phyloP scores from a whole-genome alignment of 192 early-diverging fungal genomes.

The Coemansia sp. region DNA sequence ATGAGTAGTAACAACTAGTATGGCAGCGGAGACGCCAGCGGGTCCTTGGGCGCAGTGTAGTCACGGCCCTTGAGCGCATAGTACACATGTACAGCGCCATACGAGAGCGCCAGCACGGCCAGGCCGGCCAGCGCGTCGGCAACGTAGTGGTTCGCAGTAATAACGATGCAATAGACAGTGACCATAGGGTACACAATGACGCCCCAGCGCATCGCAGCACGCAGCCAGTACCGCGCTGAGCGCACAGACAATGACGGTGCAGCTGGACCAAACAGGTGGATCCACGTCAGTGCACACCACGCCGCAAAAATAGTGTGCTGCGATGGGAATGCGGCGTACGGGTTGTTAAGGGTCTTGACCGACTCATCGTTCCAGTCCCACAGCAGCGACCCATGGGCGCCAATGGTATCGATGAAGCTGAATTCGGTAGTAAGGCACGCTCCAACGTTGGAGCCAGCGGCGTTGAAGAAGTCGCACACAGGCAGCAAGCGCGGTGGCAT shows the following conservation, averaged over 20 bases:
- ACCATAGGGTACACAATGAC: conserved; percentile 47
- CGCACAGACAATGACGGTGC: conserved; percentile 9
- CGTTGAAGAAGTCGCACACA: conserved; percentile 54
- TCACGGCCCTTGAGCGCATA: conserved; percentile 31
- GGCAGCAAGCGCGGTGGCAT: conserved; percentile 57
- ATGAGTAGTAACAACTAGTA: background rate
- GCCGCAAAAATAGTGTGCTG: conserved; percentile 56
- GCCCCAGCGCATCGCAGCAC: conserved; percentile 45
- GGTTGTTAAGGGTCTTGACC: conserved; percentile 57
- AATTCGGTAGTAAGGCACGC: conserved; percentile 50
- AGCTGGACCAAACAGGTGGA: conserved; percentile 47
- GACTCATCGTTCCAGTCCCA: conserved; percentile 58
- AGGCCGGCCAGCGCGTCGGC: conserved; percentile 51
- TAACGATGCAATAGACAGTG: conserved; percentile 54
- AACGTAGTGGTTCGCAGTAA: conserved; percentile 55
- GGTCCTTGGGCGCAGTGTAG: conserved; percentile 19
- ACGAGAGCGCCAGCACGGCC: conserved; percentile 45
- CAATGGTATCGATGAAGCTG: conserved; percentile 51
- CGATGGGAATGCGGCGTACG: conserved; percentile 54
- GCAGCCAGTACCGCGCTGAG: conserved; percentile 44
- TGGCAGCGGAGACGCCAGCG: background rate
- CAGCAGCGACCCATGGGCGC: conserved; percentile 53
- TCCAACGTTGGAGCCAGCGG: conserved; percentile 49
- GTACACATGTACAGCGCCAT: conserved; percentile 41
- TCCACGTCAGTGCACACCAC: conserved; percentile 53